Evolutionary conservation across 495 filamentous ascomycete genomes (phyloP), one percentile per base, ranked within the genome.

Genomic region (Aspergillus bertholletiae): DNA sequence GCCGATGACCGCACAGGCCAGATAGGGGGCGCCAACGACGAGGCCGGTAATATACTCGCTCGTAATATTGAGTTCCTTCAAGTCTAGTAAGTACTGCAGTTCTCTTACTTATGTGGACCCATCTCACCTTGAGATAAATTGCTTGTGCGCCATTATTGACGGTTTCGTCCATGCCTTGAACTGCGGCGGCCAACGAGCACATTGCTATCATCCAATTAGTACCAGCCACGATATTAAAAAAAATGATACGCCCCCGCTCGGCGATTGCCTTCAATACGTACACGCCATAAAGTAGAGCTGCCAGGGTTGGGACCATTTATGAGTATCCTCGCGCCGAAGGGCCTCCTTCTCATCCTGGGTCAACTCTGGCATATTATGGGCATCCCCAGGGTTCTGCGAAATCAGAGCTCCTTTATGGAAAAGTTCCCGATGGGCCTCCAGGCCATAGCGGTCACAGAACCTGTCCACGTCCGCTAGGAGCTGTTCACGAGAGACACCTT

Each of bases 111-210:
- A 21, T 7, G 17, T 4, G 57, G 13, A n/a, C 2, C 5, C 3
- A 15, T 13, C 28, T 45, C 55, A 73, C 69, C 9, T 61, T 65
- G 23, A 78, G 71, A 59, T 87, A 90, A 60, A 88, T 86, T 2
- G 83, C 73, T 56, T 90, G 86, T 3, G 87, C 88, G 41, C 87
- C 89, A 56, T 90, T 92, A 60, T 89, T 86, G 54, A 88, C 88
- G 0, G 88, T 90, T 64, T 93, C 87, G 57, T 90, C 85, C 85
- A 83, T 82, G 6, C 81, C 81, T 61, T 87, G 83, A 5, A 82
- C 78, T 30, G 77, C 80, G 7, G 82, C 81, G 12, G 72, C 76
- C 1, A 79, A 54, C 1, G 75, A 76, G 53, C 74, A 79, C 69
- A 78, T 58, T 12, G 37, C 37, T 69, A 57, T 21, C 58, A 8